Conservation (phyloP, 139 green algal genomes). For the Chlamydomonas schloesseri region DNA sequence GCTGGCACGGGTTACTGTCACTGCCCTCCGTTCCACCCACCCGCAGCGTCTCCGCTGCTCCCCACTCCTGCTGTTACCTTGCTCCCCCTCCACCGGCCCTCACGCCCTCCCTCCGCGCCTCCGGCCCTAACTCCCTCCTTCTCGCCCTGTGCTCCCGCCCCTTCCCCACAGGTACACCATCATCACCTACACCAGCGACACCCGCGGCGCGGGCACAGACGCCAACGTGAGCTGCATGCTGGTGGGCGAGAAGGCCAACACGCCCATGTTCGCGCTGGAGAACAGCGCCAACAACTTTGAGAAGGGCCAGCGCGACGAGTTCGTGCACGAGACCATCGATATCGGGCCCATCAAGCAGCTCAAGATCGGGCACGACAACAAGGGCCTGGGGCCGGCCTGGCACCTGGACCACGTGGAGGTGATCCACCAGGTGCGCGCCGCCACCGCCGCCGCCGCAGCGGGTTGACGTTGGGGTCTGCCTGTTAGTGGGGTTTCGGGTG, state of each 20-base stretch:
- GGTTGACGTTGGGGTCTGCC: no score
- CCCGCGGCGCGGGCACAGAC: slow-evolving; percentile 68
- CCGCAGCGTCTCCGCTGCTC: no score
- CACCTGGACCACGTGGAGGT: slow-evolving; percentile 72
- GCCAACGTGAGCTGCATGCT: slow-evolving; percentile 66
- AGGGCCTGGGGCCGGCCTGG: slow-evolving; percentile 63
- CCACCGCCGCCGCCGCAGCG: no score
- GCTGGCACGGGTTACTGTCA: no score
- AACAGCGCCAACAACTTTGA: slow-evolving; percentile 56
- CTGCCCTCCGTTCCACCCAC: no score
- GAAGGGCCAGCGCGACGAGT: slow-evolving; percentile 60
- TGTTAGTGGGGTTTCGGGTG: no score
- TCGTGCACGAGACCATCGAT: slow-evolving; percentile 56
- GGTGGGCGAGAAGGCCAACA: slow-evolving; percentile 63
- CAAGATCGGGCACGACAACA: slow-evolving; percentile 62
- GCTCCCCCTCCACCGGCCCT: no score
- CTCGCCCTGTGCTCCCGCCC: not conserved
- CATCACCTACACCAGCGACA: slow-evolving; percentile 65
- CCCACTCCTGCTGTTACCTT: no score
- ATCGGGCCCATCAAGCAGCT: slow-evolving; percentile 58
- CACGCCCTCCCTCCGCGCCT: no score
- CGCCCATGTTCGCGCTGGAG: slow-evolving; percentile 47
- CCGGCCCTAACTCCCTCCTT: no score
- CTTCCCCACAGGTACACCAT: slow-evolving; percentile 54
- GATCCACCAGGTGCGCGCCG: slow-evolving; percentile 39